These are phyloP conservation scores for Lasiosphaeria hispida DNA, from an alignment of 495 filamentous ascomycete species.

Conservation along the genomic window DNA sequence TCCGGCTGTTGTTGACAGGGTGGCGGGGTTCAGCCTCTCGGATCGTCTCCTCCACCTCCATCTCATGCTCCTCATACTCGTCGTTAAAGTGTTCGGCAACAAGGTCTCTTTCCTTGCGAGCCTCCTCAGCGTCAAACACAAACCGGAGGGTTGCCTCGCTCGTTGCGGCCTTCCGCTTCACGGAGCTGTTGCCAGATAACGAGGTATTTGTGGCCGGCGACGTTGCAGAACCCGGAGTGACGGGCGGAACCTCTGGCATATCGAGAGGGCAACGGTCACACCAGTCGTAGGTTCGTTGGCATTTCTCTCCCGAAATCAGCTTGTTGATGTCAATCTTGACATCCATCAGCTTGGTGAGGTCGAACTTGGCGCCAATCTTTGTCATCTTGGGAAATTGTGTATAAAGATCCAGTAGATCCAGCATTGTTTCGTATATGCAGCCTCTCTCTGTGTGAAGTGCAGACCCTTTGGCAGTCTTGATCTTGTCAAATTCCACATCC, in stretches of 20 bases:
- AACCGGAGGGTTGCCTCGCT: conserved; percentile 82
- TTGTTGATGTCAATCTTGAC: conserved; percentile 85
- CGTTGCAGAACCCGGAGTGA: conserved; percentile 33
- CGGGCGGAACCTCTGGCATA: conserved; percentile 29
- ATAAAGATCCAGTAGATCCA: conserved; percentile 86
- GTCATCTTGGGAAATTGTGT: conserved; percentile 70
- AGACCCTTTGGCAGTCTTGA: conserved; percentile 31
- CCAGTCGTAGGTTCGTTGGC: conserved; percentile 39
- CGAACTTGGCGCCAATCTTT: conserved; percentile 65
- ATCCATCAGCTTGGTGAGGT: conserved; percentile 72
- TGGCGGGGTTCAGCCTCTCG: conserved; percentile 30
- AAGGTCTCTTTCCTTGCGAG: conserved; percentile 63
- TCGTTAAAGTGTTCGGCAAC: conserved; percentile 68
- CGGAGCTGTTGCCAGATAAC: conserved; percentile 31
- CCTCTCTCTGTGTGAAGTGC: conserved; percentile 61
- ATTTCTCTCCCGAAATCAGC: conserved; percentile 48
- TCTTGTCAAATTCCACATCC: conserved; percentile 44
- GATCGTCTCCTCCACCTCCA: conserved; percentile 58
- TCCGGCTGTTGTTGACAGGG: conserved; percentile 17
- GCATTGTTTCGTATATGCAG: conserved; percentile 78
- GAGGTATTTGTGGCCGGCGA: conserved; percentile 40
- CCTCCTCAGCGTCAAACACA: conserved; percentile 79
- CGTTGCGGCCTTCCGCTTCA: conserved; percentile 50
- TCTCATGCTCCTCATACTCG: conserved; percentile 75
- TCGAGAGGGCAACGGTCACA: conserved; percentile 44